Base-by-base conservation (phyloP, 1,284 basidiomycete genomes). In the Gomphus bonarii region DNA sequence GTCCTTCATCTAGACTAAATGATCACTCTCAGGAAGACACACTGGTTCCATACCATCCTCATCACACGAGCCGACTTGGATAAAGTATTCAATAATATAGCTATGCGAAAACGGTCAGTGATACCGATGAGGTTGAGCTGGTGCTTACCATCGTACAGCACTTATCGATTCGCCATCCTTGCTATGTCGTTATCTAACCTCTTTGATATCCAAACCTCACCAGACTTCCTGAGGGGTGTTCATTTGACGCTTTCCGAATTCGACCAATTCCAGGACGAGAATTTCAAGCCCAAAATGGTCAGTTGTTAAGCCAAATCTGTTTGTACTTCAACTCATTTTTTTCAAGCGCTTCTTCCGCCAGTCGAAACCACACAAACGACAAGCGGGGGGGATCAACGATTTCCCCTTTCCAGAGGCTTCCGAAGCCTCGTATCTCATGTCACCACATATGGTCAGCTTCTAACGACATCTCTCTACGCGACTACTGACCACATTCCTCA, bases 11-110 rank as follows among this genome's bases (percentile, higher is more conserved):
- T 52, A 36, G 53, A 56, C 46, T 46, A 49, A 50, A 47, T 49
- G 48, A 28, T 58, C 65, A 53, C 25, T n/a, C 31, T 42, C 64
- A 89, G 86, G 52, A 81, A 81, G 58, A 84, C 81, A 63, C 85
- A 91, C 68, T 93, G 90, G 90, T 91, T 93, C 65, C 88, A 91
- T 66, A 93, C 91, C 3, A 84, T 93, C 61, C 76, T 88, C 65
- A 79, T 93, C 62, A 82, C 84, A 47, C 78, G 80, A 53, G 65
- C 72, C 16, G 90, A 91, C 55, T 76, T 93, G 10, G 85, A 89
- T 59, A 78, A 75, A 46, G 79, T 78, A 49, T 91, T 91, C 67
- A 82, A 77, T 63, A 89, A 89, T 63, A 68, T 65, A 22, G 80
- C 77, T 22, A 91, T 91, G 84, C 83, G 80, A 73, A 85, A 82